A percentile compares a stretch with the other conserved stretches of the same genome.
Conservation (phyloP, 441 rosid species). For the Iberis amara region DNA sequence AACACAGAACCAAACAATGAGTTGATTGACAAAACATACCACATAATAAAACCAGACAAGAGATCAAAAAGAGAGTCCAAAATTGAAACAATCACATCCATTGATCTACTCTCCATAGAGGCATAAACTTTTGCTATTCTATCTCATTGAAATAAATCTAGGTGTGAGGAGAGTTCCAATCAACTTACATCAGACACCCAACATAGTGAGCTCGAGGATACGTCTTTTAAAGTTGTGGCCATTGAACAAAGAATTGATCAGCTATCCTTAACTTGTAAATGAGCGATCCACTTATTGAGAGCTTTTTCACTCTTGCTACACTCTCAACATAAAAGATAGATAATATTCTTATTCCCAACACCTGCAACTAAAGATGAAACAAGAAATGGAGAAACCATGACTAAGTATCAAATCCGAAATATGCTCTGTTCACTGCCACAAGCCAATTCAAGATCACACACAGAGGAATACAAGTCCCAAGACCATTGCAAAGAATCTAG, state of each 20-base stretch:
- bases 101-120: conserved; percentile 41
- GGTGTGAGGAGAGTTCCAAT: conserved; percentile 22
- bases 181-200: conserved; percentile 71
- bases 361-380: conserved; percentile 36
- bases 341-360: conserved; percentile 71
- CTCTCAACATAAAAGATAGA: conserved; percentile 80
- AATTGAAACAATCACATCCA: conserved; percentile 58
- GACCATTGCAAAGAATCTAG: conserved; percentile 89
- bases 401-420: background rate
- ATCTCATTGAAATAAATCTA: conserved; percentile 6
- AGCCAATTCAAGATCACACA: conserved; percentile 30
- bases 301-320: conserved; percentile 79
- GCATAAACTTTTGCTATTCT: conserved; percentile 40
- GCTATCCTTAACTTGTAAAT: conserved; percentile 70
- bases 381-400: conserved; percentile 1
- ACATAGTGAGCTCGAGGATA: conserved; percentile 70
- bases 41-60: conserved; percentile 40
- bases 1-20: too few species aligned
- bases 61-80: conserved; percentile 53
- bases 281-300: conserved; percentile 76
- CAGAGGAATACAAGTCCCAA: conserved; percentile 85
- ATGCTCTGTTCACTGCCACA: background rate
- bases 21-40: too few species aligned
- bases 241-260: conserved; percentile 84
- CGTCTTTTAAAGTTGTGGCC: conserved; percentile 65